A percentile compares a stretch with the other conserved stretches of the same genome.
phyloP scores from a whole-genome alignment of 257 asterid genomes.

The Solanum chiquidenum region DNA sequence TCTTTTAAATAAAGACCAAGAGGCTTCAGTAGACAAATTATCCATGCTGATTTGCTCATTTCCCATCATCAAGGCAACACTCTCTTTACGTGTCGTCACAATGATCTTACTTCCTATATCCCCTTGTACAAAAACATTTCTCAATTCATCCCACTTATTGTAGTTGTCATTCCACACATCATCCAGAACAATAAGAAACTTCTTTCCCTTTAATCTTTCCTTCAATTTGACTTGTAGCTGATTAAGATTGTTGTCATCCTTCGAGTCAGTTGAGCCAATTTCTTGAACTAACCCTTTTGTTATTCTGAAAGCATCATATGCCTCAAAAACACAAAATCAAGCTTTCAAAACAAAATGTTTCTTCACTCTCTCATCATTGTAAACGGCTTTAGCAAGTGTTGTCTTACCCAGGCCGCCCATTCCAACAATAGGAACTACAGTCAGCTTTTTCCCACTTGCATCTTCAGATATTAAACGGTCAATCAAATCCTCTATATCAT shows the following conservation, averaged over 20 bases:
- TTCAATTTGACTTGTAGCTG: conserved; percentile 33
- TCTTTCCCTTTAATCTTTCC: conserved; percentile 27
- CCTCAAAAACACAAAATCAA: conserved; percentile 44
- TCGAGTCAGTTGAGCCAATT: conserved; percentile 1
- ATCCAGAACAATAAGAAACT: conserved; percentile 42
- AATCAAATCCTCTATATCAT: not conserved
- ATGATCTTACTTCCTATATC: conserved; percentile 39
- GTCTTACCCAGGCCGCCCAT: conserved; percentile 26
- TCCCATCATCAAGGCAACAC: conserved; percentile 30
- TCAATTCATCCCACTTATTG: conserved; percentile 18
- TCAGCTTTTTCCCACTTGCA: not conserved
- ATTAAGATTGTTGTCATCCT: conserved; percentile 18
- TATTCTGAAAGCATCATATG: conserved; percentile 30
- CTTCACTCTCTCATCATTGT: conserved; percentile 23
- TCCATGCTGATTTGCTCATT: no score
- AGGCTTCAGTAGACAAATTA: no score
- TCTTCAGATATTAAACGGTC: not conserved
- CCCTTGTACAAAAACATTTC: conserved; percentile 16
- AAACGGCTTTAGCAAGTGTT: conserved; percentile 44
- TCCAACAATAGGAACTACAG: not conserved
- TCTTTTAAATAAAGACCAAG: no score
- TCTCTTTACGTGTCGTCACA: conserved; percentile 41
- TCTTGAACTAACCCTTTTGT: conserved; percentile 14
- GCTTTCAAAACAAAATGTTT: conserved; percentile 22
- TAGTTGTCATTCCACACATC: conserved; percentile 44